Percentiles rank a stretch among this genome's conserved stretches.
Evolutionary conservation across 345 rosid species (phyloP).

Genomic region (Ceriops decandra): DNA sequence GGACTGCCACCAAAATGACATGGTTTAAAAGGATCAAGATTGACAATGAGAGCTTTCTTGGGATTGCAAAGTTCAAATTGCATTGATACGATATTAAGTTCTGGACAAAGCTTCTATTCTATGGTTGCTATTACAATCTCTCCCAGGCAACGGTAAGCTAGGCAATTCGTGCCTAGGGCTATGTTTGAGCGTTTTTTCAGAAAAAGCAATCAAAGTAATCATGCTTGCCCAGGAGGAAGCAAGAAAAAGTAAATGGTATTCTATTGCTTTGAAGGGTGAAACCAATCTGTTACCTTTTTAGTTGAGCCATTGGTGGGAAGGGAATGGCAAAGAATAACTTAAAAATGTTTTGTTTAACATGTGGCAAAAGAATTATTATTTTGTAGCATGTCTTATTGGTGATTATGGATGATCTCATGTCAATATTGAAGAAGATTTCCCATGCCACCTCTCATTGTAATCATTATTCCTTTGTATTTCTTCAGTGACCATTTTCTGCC

Average conservation of each 20-base stretch:
- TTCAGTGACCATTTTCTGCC: constrained; percentile 96
- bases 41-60: constrained; percentile 46
- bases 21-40: constrained; percentile 29
- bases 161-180: constrained; percentile 52
- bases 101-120: constrained; percentile 43
- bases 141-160: constrained; percentile 42
- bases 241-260: constrained; percentile 20
- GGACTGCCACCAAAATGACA: constrained; percentile 42
- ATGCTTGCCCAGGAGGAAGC: constrained; percentile 99
- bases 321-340: too few species aligned
- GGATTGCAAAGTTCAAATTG: constrained; percentile 57
- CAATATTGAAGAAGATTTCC: not conserved
- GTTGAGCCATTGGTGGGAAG: too few species aligned
- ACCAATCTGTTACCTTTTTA: too few species aligned
- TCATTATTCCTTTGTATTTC: not conserved
- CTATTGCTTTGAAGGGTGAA: too few species aligned
- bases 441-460: not conserved
- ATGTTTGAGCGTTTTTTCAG: constrained; percentile 97
- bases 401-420: not conserved
- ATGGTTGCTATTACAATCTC: constrained; percentile 38
- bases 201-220: constrained; percentile 92
- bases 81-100: constrained; percentile 35
- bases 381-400: not conserved
- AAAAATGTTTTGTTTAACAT: too few species aligned
- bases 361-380: too few species aligned